phyloP scores from a whole-genome alignment of 495 filamentous ascomycete species.

The Pseudomonodictys pantanalensis region DNA sequence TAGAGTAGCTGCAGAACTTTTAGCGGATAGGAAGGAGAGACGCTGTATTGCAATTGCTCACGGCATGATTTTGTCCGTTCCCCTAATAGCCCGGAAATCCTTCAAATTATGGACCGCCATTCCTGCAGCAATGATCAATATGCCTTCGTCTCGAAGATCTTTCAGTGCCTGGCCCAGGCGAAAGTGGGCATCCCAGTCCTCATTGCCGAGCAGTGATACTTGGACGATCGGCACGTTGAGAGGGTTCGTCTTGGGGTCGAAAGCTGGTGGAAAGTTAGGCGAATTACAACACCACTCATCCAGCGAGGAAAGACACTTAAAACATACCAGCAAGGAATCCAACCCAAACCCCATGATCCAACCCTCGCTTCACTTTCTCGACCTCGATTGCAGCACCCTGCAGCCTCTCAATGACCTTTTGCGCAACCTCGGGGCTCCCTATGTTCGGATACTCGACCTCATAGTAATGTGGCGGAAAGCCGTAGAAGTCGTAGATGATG shows the following conservation, averaged over 20 bases:
- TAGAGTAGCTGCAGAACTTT: slow-evolving; percentile 35
- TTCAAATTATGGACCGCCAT: slow-evolving; percentile 83
- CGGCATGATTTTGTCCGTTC: slow-evolving; percentile 16
- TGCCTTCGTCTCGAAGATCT: slow-evolving; percentile 64
- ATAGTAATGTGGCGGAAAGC: slow-evolving; percentile 67
- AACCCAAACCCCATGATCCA: slow-evolving; percentile 81
- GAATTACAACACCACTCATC: not conserved
- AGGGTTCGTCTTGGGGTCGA: slow-evolving; percentile 70
- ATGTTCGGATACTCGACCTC: slow-evolving; percentile 66
- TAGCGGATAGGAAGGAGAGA: not conserved
- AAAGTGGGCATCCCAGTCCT: slow-evolving; percentile 70
- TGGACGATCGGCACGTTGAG: slow-evolving; percentile 77
- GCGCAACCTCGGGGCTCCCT: slow-evolving; percentile 64
- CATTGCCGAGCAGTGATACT: slow-evolving; percentile 68
- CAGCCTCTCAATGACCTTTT: slow-evolving; percentile 61
- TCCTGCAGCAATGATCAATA: slow-evolving; percentile 74
- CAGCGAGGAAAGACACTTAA: not conserved
- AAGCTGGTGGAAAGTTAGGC: slow-evolving; percentile 45
- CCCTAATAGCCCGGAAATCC: slow-evolving; percentile 12
- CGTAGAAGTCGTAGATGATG: slow-evolving; percentile 82
- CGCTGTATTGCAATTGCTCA: not conserved
- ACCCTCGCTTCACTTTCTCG: slow-evolving; percentile 61
- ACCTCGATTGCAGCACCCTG: slow-evolving; percentile 60
- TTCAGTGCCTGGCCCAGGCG: slow-evolving; percentile 66
- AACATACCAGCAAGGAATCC: slow-evolving; percentile 62